Base-by-base conservation (phyloP, 768 basidiomycete genomes). In the Dacryopinax primogenitus region DNA sequence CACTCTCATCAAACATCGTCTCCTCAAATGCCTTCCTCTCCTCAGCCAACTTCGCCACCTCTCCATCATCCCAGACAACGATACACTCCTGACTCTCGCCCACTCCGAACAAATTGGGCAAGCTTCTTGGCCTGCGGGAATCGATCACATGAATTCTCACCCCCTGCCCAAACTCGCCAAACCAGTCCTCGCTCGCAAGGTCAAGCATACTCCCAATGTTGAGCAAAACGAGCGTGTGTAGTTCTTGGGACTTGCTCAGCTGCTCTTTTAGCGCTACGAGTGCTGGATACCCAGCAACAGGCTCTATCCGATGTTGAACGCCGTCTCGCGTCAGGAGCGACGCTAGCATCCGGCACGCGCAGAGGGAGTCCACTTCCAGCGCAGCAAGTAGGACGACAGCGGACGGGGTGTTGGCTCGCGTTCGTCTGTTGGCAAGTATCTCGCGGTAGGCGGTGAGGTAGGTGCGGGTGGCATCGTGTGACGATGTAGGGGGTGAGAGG, bases 241-340 rank as follows among this genome's bases (percentile, higher is more conserved):
- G 78, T 90, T 93, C 67, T 21, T 4, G 35, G 39, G 3, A 6
- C 33, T 28, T 51, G 28, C 30, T 66, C 34, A 93, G 81, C 67
- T 90, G 86, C 35, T 85, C 81, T 65, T 81, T 81, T 69, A 86
- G 78, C 1, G 74, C 74, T 68, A 87, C 83, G 11, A 97, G 76
- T 68, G 92, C 90, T 12, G 83, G 80, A 66, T 89, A 86, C 1
- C 92, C 92, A 15, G 90, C 86, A 0, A 97, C 86, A 33, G 96
- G 96, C 36, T 92, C 86, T 63, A 92, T 84, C 58, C 90, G 83
- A 75, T 97, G 88, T 74, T 88, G 86, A 41, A 98, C 84, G 70
- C 95, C 92, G 79, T 99, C 96, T 70, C 94, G 90, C 70, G 85
- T 88, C 76, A 99, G 85, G 18, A 99, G 78, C 34, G 86, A 86